Evolutionary conservation across 2,329 filamentous ascomycete species (phyloP).

Genomic region (Arthrobotrys megalospora): DNA sequence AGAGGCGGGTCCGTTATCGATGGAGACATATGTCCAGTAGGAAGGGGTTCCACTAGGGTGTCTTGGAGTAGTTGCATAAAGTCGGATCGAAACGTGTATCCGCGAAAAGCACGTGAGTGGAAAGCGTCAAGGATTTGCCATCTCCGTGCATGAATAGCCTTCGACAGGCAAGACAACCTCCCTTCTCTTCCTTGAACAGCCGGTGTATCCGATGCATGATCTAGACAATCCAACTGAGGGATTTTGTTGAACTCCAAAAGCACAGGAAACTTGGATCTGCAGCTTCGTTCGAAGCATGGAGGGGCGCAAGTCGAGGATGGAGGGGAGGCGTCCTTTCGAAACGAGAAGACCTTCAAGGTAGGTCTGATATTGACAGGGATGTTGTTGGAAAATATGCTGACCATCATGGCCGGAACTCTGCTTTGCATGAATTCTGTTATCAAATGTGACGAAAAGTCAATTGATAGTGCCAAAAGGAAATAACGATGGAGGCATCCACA

Average conservation of each 20-base stretch:
- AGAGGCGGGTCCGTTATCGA: conserved; percentile 59
- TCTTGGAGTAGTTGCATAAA: conserved; percentile 59
- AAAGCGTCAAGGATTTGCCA: conserved; percentile 61
- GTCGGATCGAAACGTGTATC: conserved; percentile 56
- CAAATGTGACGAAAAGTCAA: conserved; percentile 59
- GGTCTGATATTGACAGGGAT: conserved; percentile 59
- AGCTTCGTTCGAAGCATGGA: conserved; percentile 45
- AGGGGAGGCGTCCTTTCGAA: conserved; percentile 60
- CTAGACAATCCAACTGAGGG: conserved; percentile 59
- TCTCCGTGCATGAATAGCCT: conserved; percentile 49
- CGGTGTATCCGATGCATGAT: conserved; percentile 61
- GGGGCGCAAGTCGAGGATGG: conserved; percentile 54
- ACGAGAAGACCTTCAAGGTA: conserved; percentile 59
- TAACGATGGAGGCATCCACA: conserved; percentile 37
- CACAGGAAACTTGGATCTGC: conserved; percentile 56
- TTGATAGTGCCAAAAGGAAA: conserved; percentile 57
- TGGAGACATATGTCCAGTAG: conserved; percentile 56
- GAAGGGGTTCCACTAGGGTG: conserved; percentile 53
- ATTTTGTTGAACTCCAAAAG: conserved; percentile 56
- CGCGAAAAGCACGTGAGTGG: conserved; percentile 60
- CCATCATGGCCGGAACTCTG: conserved; percentile 60
- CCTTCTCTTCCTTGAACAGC: conserved; percentile 53
- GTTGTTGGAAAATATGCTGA: conserved; percentile 56
- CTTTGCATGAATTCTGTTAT: conserved; percentile 61
- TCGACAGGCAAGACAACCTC: conserved; percentile 43